These are phyloP conservation scores for Populus davidiana DNA, from an alignment of 345 rosid genomes.

Conservation along the genomic window DNA sequence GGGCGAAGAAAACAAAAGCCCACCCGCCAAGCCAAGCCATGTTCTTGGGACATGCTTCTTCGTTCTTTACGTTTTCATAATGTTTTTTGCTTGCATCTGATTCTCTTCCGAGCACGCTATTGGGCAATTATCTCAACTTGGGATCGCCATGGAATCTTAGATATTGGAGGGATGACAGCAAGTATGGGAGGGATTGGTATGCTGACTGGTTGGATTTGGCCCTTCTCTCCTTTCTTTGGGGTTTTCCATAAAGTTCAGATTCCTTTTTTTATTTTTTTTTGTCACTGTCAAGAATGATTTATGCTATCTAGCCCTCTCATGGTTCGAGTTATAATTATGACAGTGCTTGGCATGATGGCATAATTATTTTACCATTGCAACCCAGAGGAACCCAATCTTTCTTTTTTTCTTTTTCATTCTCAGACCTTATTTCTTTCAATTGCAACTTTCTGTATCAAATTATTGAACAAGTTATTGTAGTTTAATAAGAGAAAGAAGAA, in stretches of 20 bases:
- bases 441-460: too few relatives aligned
- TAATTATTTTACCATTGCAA: too few relatives aligned
- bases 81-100: background rate
- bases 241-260: slow-evolving; percentile 29
- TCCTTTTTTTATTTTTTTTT: slow-evolving; percentile 21
- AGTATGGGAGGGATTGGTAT: slow-evolving; percentile 15
- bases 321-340: too few relatives aligned
- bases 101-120: background rate
- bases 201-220: slow-evolving; percentile 27
- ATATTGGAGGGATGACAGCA: slow-evolving; percentile 14
- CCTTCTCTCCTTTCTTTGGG: background rate
- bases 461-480: too few relatives aligned
- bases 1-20: slow-evolving; percentile 27
- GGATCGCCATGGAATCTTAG: slow-evolving; percentile 15
- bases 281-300: slow-evolving; percentile 34
- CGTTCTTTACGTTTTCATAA: background rate
- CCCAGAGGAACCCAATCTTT: too few relatives aligned
- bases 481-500: too few relatives aligned
- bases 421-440: too few relatives aligned
- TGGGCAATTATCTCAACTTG: slow-evolving; percentile 3
- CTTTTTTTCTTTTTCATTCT: too few relatives aligned
- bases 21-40: slow-evolving; percentile 14
- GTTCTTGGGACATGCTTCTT: background rate
- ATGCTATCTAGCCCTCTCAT: background rate
- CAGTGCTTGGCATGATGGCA: too few relatives aligned